A percentile compares a stretch with the other conserved stretches of the same genome.
Conservation (phyloP, 495 filamentous ascomycete species). For the Penicillium longicatenatum region DNA sequence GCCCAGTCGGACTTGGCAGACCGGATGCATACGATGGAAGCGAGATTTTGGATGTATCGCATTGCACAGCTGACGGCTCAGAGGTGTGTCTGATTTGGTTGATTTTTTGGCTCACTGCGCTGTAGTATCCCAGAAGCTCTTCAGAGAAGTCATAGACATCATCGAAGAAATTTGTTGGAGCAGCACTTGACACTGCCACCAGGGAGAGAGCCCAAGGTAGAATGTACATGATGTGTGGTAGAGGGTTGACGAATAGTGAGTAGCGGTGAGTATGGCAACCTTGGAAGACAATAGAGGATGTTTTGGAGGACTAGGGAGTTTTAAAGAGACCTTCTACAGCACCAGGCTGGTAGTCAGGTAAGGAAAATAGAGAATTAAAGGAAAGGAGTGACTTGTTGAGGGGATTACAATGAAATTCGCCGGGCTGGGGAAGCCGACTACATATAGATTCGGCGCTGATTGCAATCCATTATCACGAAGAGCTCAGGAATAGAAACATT, state of each 20-base stretch:
- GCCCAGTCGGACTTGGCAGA: slow-evolving; percentile 58
- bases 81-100: slow-evolving; percentile 19
- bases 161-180: slow-evolving; percentile 36
- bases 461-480: slow-evolving; percentile 7
- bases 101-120: slow-evolving; percentile 44
- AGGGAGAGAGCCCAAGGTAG: slow-evolving; percentile 31
- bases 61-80: slow-evolving; percentile 20
- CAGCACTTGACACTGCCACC: slow-evolving; percentile 37
- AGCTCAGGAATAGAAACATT: slow-evolving; percentile 31
- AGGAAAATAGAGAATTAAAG: slow-evolving; percentile 8
- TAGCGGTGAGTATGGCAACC: not conserved
- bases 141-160: slow-evolving; percentile 41
- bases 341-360: slow-evolving; percentile 15
- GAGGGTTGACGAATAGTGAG: not conserved
- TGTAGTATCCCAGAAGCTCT: slow-evolving; percentile 38
- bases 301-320: not conserved
- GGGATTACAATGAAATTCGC: slow-evolving; percentile 14
- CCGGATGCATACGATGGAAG: slow-evolving; percentile 44
- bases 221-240: slow-evolving; percentile 31
- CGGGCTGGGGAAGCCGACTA: slow-evolving; percentile 17
- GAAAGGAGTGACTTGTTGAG: slow-evolving; percentile 17
- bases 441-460: slow-evolving; percentile 27
- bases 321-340: slow-evolving; percentile 18
- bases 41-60: slow-evolving; percentile 40
- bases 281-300: no score